Evolutionary conservation across 495 filamentous ascomycete genomes (phyloP).

Genomic region (Tuber calosporum): DNA sequence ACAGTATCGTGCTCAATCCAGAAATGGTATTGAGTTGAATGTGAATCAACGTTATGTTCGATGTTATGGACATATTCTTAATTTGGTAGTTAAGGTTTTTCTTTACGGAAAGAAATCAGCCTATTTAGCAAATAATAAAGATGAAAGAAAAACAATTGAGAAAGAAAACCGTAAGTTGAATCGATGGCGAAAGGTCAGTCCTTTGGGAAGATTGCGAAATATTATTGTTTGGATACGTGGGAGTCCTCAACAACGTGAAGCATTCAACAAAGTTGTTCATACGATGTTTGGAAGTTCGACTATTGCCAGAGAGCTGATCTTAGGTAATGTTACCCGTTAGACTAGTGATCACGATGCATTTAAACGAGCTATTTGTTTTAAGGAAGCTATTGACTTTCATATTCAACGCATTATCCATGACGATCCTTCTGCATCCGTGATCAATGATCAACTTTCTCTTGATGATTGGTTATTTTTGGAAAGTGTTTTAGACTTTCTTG

Average conservation of each 20-base stretch:
- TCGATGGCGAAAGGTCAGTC: background rate
- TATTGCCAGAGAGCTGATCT: background rate
- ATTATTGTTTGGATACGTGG: background rate
- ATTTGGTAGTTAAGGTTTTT: background rate
- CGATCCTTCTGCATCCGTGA: background rate
- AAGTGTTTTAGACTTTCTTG: background rate
- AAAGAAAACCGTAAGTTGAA: background rate
- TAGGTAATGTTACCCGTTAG: background rate
- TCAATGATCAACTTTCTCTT: background rate
- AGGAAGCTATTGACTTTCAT: background rate
- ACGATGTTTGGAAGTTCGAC: background rate
- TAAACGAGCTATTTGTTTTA: background rate
- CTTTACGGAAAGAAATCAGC: background rate
- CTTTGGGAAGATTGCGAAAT: background rate
- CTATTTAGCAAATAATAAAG: background rate
- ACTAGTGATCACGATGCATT: background rate
- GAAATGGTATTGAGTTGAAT: no score
- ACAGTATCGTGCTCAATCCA: background rate
- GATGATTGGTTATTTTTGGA: background rate
- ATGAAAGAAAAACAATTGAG: background rate
- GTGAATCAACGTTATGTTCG: background rate
- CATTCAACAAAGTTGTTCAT: background rate
- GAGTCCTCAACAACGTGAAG: background rate
- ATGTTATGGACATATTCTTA: background rate
- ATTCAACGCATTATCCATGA: background rate